Evolutionary conservation across 2,329 filamentous ascomycete species (phyloP).

Genomic region (Cryphonectria naterciae): DNA sequence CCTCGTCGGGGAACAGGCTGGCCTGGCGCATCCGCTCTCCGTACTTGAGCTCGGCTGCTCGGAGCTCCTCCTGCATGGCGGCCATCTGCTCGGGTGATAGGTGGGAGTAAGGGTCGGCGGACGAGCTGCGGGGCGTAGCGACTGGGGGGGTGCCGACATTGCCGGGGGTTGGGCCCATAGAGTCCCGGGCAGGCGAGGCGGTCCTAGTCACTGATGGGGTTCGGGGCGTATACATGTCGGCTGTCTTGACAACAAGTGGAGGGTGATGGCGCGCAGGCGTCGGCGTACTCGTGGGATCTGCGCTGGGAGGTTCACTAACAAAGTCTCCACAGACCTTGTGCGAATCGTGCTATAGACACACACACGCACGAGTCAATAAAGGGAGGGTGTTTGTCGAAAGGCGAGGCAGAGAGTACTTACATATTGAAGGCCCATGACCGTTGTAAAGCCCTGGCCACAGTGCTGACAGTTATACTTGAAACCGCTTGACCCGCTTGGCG

Average conservation of each 20-base stretch:
- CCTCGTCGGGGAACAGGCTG: conserved; percentile 41
- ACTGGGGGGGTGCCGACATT: not conserved
- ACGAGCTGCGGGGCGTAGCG: conserved; percentile 2
- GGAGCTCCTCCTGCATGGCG: conserved; percentile 44
- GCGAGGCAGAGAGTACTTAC: conserved; percentile 34
- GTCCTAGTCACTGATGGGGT: not conserved
- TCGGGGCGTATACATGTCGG: conserved; percentile 23
- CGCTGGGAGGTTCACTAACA: conserved; percentile 32
- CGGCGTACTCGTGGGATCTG: not conserved
- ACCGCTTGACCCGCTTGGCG: conserved; percentile 31
- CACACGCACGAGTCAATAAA: conserved; percentile 14
- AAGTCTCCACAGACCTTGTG: conserved; percentile 53
- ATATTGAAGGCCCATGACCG: conserved; percentile 47
- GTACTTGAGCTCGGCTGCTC: conserved; percentile 44
- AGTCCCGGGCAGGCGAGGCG: not conserved
- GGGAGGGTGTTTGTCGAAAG: not conserved
- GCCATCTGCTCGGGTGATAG: conserved; percentile 40
- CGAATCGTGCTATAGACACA: conserved; percentile 41
- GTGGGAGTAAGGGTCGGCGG: conserved; percentile 50
- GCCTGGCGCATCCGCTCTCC: conserved; percentile 48
- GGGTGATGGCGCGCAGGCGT: conserved; percentile 11
- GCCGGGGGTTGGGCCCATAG: not conserved
- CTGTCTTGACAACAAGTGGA: conserved; percentile 21
- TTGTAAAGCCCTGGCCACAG: conserved; percentile 52
- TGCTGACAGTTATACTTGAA: conserved; percentile 47